These are phyloP conservation scores for Paramecium octaurelia DNA, from an alignment of 73 alveolate species.

Conservation along the genomic window DNA sequence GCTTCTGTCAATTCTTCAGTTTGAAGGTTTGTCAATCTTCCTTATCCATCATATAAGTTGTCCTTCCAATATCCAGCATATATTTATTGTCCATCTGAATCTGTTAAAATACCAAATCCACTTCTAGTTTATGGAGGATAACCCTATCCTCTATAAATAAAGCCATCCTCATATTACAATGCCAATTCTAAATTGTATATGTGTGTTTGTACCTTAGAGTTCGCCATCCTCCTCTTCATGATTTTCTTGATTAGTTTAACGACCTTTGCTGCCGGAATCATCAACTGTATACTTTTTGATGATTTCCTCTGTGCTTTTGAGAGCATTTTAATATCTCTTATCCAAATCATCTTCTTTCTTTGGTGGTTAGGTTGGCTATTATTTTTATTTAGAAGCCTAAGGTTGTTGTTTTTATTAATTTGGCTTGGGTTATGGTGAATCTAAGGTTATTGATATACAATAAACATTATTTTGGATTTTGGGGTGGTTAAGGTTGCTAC, in stretches of 20 bases:
- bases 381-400: background rate
- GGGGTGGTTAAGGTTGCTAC: background rate
- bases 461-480: background rate
- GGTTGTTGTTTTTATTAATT: background rate
- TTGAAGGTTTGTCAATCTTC: background rate
- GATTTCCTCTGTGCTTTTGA: slow-evolving; percentile 14
- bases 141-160: slow-evolving; percentile 18
- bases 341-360: background rate
- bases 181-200: background rate
- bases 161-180: slow-evolving; percentile 21
- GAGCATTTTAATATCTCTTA: slow-evolving; percentile 28
- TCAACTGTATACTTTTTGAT: background rate
- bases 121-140: background rate
- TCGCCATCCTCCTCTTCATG: background rate
- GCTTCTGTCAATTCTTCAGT: background rate
- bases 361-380: background rate
- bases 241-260: background rate
- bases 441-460: background rate
- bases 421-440: background rate
- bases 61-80: slow-evolving; percentile 42
- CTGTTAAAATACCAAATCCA: slow-evolving; percentile 32
- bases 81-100: background rate
- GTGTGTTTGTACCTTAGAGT: background rate
- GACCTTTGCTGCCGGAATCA: background rate
- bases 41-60: background rate